Base-by-base conservation (phyloP, 2,329 filamentous ascomycete species). In the Pestalotiopsis sp. region DNA sequence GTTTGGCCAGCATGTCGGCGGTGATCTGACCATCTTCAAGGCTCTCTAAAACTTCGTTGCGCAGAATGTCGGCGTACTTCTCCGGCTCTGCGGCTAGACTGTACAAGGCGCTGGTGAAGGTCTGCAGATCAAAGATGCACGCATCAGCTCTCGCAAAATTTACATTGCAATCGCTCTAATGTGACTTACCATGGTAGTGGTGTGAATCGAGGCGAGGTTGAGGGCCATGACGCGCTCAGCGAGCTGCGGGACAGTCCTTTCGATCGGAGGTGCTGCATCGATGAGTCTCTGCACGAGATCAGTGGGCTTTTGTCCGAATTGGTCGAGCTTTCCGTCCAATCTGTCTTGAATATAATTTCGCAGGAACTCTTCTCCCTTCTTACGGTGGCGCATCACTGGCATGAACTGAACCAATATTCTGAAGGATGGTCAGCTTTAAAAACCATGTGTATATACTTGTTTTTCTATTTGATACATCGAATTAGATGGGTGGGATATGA, bases 161-260 rank as follows among this genome's bases (percentile, higher is more conserved):
- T 61, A 27, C 17, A 25, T 3, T 17, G 9, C 6, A 6, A n/a
- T n/a, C 6, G 1, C 4, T 17, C 12, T 17, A 56, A n/a, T 27
- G 41, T 20, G 3, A 27, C 64, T 39, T 56, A 67, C 64, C 65
- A 67, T 67, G 23, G 58, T 64, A 12, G 65, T 67, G 9, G 68
- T 67, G 25, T 69, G 68, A 2, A 69, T 69, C 17, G 68, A 67
- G 23, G 65, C 68, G 0, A 69, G 65, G n/a, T 69, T 67, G 23
- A 69, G 31, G 4, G 65, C 68, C 68, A 69, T 69, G 31, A 69
- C 45, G 25, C 68, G 36, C 36, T 69, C 68, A 6, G 68, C 65
- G 6, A 69, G 59, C 36, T 69, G 65, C 2, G 59, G 57, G 1
- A 69, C 65, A 4, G 68, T 69, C 41, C 58, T 67, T 27, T 69